Percentiles rank a stretch among this genome's conserved stretches.
Evolutionary conservation across 768 basidiomycete genomes (phyloP).

Genomic region (Megacollybia marginata): DNA sequence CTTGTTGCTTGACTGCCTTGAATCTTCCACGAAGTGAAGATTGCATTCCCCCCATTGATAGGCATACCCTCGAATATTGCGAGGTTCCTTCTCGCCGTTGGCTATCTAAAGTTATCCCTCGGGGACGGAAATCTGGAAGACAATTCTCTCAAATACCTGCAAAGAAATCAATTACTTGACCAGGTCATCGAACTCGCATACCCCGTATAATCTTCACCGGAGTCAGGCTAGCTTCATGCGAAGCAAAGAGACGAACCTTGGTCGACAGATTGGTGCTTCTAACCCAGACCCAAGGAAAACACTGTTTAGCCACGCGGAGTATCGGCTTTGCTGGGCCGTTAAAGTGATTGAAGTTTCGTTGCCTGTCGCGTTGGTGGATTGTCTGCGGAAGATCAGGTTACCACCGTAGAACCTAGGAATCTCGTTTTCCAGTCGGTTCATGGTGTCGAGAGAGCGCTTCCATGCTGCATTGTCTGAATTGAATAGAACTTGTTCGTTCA

Average conservation of each 20-base stretch:
- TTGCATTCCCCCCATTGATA: conserved; percentile 31
- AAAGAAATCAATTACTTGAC: neutral
- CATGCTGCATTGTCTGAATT: too few relatives aligned
- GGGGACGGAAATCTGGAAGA: neutral
- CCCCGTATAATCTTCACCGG: conserved; percentile 40
- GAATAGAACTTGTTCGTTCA: too few relatives aligned
- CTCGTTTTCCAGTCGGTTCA: too few relatives aligned
- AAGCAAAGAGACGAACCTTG: conserved; percentile 15
- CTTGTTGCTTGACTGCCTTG: conserved; percentile 32
- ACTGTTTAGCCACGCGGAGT: conserved; percentile 43
- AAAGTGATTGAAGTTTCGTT: conserved; percentile 37
- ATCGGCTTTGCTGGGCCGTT: conserved; percentile 42
- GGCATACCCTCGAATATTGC: conserved; percentile 39
- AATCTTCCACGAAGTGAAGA: conserved; percentile 31
- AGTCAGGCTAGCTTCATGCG: neutral
- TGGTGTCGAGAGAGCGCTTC: too few relatives aligned
- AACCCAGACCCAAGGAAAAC: conserved; percentile 38
- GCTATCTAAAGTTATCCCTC: conserved; percentile 17
- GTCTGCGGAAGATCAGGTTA: conserved; percentile 45
- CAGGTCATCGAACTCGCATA: conserved; percentile 10
- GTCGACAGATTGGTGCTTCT: conserved; percentile 35
- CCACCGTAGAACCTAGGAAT: conserved; percentile 40
- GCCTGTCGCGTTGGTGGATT: conserved; percentile 39
- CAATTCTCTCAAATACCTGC: conserved; percentile 35
- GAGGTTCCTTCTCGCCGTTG: conserved; percentile 41